Evolutionary conservation across 2,329 filamentous ascomycete species (phyloP).

Genomic region (Myriosclerotinia curreyana): DNA sequence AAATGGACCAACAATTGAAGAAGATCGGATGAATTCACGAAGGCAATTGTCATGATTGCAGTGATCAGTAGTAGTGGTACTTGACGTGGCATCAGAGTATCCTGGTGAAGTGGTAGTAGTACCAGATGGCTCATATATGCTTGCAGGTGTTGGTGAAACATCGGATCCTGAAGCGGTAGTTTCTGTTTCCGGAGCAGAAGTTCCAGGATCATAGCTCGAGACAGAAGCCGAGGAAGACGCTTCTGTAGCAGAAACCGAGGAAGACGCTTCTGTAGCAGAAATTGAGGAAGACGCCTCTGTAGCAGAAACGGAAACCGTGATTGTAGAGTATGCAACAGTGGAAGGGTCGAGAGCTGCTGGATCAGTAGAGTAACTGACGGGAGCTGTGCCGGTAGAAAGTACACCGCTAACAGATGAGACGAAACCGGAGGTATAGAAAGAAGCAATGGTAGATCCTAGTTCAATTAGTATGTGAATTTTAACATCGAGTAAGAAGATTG

Average conservation of each 20-base stretch:
- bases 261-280: constrained; percentile 12
- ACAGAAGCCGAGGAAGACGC: constrained; percentile 11
- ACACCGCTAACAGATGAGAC: constrained; percentile 10
- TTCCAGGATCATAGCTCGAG: constrained; percentile 21
- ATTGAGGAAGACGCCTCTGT: constrained; percentile 10
- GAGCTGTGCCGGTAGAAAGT: constrained; percentile 11
- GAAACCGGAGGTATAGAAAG: not conserved
- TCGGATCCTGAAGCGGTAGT: not conserved
- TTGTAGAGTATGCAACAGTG: constrained; percentile 13
- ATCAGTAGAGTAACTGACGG: constrained; percentile 6
- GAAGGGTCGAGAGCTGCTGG: constrained; percentile 9
- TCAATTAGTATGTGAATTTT: not conserved
- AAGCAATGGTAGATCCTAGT: constrained; percentile 7
- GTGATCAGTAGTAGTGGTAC: constrained; percentile 18
- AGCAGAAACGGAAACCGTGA: constrained; percentile 1
- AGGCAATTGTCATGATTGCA: constrained; percentile 35
- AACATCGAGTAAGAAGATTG: not conserved
- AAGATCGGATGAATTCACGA: constrained; percentile 31
- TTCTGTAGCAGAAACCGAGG: constrained; percentile 5
- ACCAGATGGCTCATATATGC: constrained; percentile 8
- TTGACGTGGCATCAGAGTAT: constrained; percentile 5
- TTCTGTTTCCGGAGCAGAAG: not conserved
- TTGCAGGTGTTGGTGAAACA: not conserved
- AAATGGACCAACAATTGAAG: constrained; percentile 26
- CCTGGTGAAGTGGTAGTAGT: not conserved